Evolutionary conservation across 257 asterid genomes (phyloP), one percentile per base, ranked within the genome.

Genomic region (Fraxinus anomala): DNA sequence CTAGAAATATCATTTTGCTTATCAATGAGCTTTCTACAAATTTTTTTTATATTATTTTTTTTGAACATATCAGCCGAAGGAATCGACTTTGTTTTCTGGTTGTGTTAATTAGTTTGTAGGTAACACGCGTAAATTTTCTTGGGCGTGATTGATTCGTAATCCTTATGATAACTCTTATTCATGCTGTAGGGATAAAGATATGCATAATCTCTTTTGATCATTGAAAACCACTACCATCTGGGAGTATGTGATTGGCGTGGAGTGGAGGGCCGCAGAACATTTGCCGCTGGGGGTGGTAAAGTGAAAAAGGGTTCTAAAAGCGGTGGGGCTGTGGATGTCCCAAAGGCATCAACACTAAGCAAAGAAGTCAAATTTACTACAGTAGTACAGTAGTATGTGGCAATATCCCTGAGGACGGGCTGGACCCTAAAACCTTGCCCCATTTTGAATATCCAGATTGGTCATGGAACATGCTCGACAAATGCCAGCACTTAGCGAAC

Each of bases 391-490:
- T 87, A 9, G 89, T 85, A 75, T 93, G 97, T 59, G 97, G 88
- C 17, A 95, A 91, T 82, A 93, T 87, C 69, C 92, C 90, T 63
- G 93, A 93, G 86, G 98, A 93, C 6, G 97, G 97, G 66, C 85
- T 88, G 23, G 97, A 95, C 86, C 97, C 99, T 0, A 91, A 89
- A 81, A 70, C 93, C 79, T 77, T 90, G 90, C 82, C 97, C 0
- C 94, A 93, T 74, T 87, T 94, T 3, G 98, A 93, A 77, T 95
- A 95, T 85, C 94, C 97, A 0, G 97, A 88, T 67, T 95, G 98
- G 99, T 80, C 93, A 76, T 91, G 88, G 88, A 93, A 86, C 81
- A 77, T 95, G 88, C 88, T 89, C 31, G 97, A 90, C 76, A 95
- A 91, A 79, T 85, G 83, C 80, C 91, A 0, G 87, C 96, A 5